Conservation (phyloP, 1,284 basidiomycete species). For the Pseudozyma thailandica region DNA sequence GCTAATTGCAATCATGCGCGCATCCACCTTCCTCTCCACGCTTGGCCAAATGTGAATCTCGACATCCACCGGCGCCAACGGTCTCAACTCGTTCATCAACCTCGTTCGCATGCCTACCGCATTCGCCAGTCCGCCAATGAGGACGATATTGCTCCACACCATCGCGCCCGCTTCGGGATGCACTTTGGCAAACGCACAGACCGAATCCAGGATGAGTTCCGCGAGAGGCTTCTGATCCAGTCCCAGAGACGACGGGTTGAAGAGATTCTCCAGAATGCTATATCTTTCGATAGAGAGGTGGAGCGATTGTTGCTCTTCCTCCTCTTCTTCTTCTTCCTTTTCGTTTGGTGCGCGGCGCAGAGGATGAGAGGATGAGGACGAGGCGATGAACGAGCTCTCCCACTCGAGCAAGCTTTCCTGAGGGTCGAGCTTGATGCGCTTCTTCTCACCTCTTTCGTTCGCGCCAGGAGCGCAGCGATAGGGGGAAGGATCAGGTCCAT, state of each 20-base stretch:
- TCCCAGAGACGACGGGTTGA: constrained; percentile 73
- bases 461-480: not conserved
- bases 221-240: constrained; percentile 83
- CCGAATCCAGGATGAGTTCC: constrained; percentile 78
- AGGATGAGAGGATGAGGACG: constrained; percentile 1
- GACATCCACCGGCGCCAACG: constrained; percentile 46
- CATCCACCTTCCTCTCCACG: constrained; percentile 1
- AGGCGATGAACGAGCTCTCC: constrained; percentile 47
- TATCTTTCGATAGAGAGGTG: constrained; percentile 90
- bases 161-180: constrained; percentile 76
- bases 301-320: constrained; percentile 79
- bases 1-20: constrained; percentile 3
- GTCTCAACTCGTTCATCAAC: constrained; percentile 70
- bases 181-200: constrained; percentile 66
- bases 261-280: constrained; percentile 85
- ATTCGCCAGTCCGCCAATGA: constrained; percentile 84
- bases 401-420: constrained; percentile 8
- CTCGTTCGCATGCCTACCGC: constrained; percentile 79
- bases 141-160: constrained; percentile 92
- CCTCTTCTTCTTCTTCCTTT: constrained; percentile 17
- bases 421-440: not conserved
- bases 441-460: not conserved
- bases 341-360: not conserved
- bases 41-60: constrained; percentile 23
- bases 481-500: constrained; percentile 21